These are phyloP conservation scores for Croton laevigatus DNA, from an alignment of 441 rosid species.

Conservation along the genomic window DNA sequence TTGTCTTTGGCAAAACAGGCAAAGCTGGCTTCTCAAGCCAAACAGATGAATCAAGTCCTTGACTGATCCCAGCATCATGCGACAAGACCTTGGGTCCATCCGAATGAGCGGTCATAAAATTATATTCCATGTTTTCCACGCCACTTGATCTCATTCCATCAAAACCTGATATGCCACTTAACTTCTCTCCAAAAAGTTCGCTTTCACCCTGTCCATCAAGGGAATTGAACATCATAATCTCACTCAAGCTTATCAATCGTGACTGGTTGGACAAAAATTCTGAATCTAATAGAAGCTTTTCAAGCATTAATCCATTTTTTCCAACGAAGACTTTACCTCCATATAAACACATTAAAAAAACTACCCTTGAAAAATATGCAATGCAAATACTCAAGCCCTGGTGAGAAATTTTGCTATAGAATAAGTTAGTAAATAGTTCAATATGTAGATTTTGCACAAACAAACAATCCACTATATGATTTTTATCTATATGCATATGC, in stretches of 20 bases:
- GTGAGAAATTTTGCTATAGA: background rate
- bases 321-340: background rate
- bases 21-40: conserved; percentile 50
- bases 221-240: conserved; percentile 8
- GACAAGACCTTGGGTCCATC: conserved; percentile 29
- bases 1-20: conserved; percentile 43
- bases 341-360: background rate
- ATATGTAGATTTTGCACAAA: too few species aligned
- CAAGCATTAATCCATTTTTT: background rate
- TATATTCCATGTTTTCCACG: conserved; percentile 41
- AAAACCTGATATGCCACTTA: conserved; percentile 27
- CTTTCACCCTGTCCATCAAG: conserved; percentile 37
- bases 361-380: background rate
- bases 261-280: background rate
- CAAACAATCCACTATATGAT: too few species aligned
- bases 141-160: conserved; percentile 34
- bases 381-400: background rate
- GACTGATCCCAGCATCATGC: conserved; percentile 31
- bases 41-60: conserved; percentile 34
- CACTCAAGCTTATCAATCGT: background rate
- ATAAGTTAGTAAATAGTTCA: too few species aligned
- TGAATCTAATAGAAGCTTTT: background rate
- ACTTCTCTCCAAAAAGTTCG: conserved; percentile 35
- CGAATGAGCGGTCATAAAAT: conserved; percentile 34
- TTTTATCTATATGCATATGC: too few species aligned